Evolutionary conservation across 2,329 filamentous ascomycete species (phyloP), one percentile per base, ranked within the genome.

Genomic region (Rugonectria rugulosa): DNA sequence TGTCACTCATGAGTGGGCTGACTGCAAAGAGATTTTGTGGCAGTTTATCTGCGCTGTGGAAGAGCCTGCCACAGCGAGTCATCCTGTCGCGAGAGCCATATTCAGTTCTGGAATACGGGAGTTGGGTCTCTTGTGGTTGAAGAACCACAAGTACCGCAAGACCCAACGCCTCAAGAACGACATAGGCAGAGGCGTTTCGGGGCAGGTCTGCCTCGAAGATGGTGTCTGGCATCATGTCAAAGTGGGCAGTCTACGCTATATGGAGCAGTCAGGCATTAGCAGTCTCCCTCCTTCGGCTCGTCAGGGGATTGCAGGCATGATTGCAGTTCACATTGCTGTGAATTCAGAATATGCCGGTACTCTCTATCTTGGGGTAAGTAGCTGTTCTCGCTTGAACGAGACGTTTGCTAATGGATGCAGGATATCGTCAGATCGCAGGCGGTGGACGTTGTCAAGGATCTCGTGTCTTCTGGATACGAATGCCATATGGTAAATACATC

Each of bases 241-340:
- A 19, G 31, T 50, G 7, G 52, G 52, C 5, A 55, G 45, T 36
- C 5, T 24, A 2, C 21, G 45, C 3, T 55, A 40, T 24, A 11
- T 50, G 8, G 24, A 29, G 21, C 24, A 29, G n/a, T 40, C 26
- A 6, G 52, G 31, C 12, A 31, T 50, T 19, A 4, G 23, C 10
- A 45, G 41, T 7, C 26, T 55, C 3, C 44, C 38, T 1, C 26
- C 32, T n/a, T 7, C 4, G 6, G 10, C 23, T 15, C 26, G 12
- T 7, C 5, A 11, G 9, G 6, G 29, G 2, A 21, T 32, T 6
- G 2, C 6, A 8, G 52, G 52, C 6, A 32, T 44, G 12, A 55
- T 55, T 40, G 19, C 31, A 19, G 45, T 50, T 11, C 32, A 55
- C 45, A 17, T 55, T n/a, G 31, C n/a, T 9, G 34, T 55, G 12